Evolutionary conservation across 306 rosid genomes (phyloP).

Genomic region (Carpinus fangiana): DNA sequence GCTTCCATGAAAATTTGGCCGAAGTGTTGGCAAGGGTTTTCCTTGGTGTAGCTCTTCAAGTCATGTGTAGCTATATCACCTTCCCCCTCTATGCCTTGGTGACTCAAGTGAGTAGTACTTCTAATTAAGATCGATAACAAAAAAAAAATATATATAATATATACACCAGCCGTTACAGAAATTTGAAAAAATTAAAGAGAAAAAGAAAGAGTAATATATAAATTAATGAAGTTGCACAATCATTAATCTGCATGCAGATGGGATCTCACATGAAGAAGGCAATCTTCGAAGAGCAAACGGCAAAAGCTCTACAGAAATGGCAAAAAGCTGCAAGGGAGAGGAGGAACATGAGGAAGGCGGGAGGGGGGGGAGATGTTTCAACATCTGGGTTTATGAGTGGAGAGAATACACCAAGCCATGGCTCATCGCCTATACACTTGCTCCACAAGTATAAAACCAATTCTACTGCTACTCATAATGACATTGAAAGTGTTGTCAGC

Average conservation of each 20-base stretch:
- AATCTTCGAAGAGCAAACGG: conserved; percentile 70
- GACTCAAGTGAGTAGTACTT: conserved; percentile 53
- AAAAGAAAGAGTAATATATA: no score
- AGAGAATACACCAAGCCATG: conserved; percentile 65
- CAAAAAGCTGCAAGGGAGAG: conserved; percentile 51
- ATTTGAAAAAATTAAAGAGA: no score
- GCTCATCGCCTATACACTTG: conserved; percentile 56
- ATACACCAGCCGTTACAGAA: no score
- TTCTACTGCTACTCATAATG: conserved; percentile 11
- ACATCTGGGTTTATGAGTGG: conserved; percentile 44
- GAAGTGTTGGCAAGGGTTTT: conserved; percentile 44
- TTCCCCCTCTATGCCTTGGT: conserved; percentile 74
- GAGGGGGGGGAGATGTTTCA: conserved; percentile 22
- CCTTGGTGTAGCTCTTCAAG: conserved; percentile 55
- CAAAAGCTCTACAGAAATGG: conserved; percentile 71
- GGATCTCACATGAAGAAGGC: conserved; percentile 73
- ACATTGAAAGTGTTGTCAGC: conserved; percentile 37
- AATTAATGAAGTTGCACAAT: background rate
- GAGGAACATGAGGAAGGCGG: conserved; percentile 41
- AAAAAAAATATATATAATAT: no score
- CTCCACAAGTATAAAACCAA: conserved; percentile 54
- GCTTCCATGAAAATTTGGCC: conserved; percentile 64
- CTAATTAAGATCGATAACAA: no score
- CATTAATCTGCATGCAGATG: conserved; percentile 50
- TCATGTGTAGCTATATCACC: conserved; percentile 66